Percentiles rank a stretch among this genome's conserved stretches.
Evolutionary conservation across 2,329 filamentous ascomycete genomes (phyloP).

Genomic region (Beauveria caledonica): DNA sequence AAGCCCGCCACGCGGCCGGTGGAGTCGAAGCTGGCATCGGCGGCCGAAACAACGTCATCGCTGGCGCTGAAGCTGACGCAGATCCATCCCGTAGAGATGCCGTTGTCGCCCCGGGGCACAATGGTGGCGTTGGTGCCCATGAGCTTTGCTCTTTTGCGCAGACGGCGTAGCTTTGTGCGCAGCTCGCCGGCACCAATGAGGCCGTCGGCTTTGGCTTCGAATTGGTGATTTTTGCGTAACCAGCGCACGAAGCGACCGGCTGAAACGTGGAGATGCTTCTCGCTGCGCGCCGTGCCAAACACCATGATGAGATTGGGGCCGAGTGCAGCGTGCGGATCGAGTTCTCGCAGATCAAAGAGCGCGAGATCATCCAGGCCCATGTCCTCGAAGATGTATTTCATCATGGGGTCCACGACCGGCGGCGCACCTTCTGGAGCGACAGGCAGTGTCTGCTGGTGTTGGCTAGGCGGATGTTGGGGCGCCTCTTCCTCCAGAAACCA

Average conservation of each 20-base stretch:
- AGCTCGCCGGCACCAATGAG: conserved; percentile 84
- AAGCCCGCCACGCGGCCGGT: conserved; percentile 67
- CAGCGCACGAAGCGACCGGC: conserved; percentile 85
- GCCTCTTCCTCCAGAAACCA: conserved; percentile 82
- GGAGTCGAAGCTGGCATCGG: conserved; percentile 36
- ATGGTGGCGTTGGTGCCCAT: conserved; percentile 64
- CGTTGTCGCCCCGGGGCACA: conserved; percentile 64
- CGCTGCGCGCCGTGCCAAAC: conserved; percentile 80
- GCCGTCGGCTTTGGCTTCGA: conserved; percentile 76
- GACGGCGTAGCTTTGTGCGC: conserved; percentile 74
- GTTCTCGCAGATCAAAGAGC: conserved; percentile 71
- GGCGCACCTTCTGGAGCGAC: conserved; percentile 61
- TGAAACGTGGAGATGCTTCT: conserved; percentile 86
- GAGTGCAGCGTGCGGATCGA: conserved; percentile 81
- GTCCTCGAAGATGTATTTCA: conserved; percentile 74
- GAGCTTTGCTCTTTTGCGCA: conserved; percentile 73
- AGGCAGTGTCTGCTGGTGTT: conserved; percentile 41
- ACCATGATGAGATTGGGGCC: conserved; percentile 89
- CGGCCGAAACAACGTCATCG: conserved; percentile 47
- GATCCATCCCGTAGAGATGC: conserved; percentile 89
- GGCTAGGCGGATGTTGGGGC: conserved; percentile 40
- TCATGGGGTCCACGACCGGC: conserved; percentile 58
- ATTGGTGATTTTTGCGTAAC: conserved; percentile 63
- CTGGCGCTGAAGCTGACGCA: conserved; percentile 75
- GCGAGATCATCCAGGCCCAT: conserved; percentile 77